phyloP scores from a whole-genome alignment of 2,329 filamentous ascomycete genomes.

The Epicoccum nigrum region DNA sequence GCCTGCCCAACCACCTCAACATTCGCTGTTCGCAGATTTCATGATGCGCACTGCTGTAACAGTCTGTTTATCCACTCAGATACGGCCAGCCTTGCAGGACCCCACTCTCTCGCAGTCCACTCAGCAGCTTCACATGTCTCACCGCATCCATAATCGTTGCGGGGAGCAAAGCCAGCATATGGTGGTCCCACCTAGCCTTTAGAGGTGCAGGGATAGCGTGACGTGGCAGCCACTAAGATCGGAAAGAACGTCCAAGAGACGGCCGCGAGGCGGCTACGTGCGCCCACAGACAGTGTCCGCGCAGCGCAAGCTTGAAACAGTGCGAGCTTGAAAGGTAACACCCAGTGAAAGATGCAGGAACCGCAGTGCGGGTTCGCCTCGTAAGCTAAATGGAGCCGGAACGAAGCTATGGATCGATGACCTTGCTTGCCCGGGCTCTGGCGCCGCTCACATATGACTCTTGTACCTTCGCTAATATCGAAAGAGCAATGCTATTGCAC shows the following conservation, averaged over 20 bases:
- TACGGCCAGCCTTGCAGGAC: conserved; percentile 17
- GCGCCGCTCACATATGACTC: conserved; percentile 30
- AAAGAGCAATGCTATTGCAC: conserved; percentile 25
- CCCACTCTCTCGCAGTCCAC: conserved; percentile 21
- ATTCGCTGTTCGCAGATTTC: conserved; percentile 14
- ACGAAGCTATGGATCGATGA: conserved; percentile 38
- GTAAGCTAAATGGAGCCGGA: conserved; percentile 22
- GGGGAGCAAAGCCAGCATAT: conserved; percentile 28
- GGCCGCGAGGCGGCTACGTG: conserved; percentile 35
- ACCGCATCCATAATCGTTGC: conserved; percentile 15
- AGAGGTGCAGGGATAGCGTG: conserved; percentile 23
- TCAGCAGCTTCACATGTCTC: conserved; percentile 16
- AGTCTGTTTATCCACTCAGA: conserved; percentile 11
- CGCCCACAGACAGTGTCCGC: conserved; percentile 22
- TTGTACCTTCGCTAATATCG: conserved; percentile 32
- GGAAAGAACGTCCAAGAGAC: conserved; percentile 30
- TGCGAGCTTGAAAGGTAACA: conserved; percentile 28
- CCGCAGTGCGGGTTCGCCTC: conserved; percentile 15
- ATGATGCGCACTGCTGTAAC: conserved; percentile 1
- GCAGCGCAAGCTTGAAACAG: conserved; percentile 34
- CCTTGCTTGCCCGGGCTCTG: conserved; percentile 29
- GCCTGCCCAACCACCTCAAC: conserved; percentile 19
- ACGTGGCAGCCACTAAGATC: conserved; percentile 31
- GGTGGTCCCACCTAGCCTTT: conserved; percentile 25
- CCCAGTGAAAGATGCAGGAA: conserved; percentile 46